Evolutionary conservation across 1,284 basidiomycete genomes (phyloP).

Genomic region (Crepidotus sp.): DNA sequence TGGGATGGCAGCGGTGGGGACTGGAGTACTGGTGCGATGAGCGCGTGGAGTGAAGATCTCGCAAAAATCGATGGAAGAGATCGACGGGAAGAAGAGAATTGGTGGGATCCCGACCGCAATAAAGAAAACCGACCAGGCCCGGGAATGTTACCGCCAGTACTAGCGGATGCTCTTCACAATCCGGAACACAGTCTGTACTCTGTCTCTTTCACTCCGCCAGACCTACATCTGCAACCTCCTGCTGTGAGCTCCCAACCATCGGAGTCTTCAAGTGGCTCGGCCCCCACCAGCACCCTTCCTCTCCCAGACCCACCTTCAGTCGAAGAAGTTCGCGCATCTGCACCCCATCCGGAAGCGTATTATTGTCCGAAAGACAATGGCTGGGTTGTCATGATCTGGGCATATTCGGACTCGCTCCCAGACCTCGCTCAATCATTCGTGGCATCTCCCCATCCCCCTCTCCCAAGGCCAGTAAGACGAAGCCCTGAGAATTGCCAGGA

Average conservation of each 20-base stretch:
- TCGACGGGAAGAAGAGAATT: conserved; percentile 48
- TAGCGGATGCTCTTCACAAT: conserved; percentile 58
- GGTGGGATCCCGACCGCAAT: conserved; percentile 53
- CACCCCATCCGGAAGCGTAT: conserved; percentile 72
- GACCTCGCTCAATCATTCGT: conserved; percentile 49
- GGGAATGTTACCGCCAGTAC: conserved; percentile 56
- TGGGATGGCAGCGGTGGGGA: conserved; percentile 15
- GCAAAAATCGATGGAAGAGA: conserved; percentile 46
- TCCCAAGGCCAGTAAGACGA: conserved; percentile 49
- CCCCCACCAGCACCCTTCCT: conserved; percentile 23
- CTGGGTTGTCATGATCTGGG: conserved; percentile 68
- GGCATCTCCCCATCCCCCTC: conserved; percentile 30
- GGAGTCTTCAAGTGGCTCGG: conserved; percentile 19
- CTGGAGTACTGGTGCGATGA: conserved; percentile 14
- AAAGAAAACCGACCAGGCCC: conserved; percentile 47
- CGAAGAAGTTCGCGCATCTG: conserved; percentile 54
- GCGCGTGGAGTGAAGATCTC: conserved; percentile 21
- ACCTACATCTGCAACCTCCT: conserved; percentile 16
- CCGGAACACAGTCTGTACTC: conserved; percentile 61
- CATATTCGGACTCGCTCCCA: conserved; percentile 49
- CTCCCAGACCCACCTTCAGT: conserved; percentile 25
- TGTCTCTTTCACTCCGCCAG: conserved; percentile 38
- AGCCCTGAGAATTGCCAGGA: conserved; percentile 42
- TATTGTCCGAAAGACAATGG: conserved; percentile 73
- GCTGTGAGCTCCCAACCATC: conserved; percentile 16